phyloP scores from a whole-genome alignment of 2,329 filamentous ascomycete genomes.

The Aspergillus sp. region DNA sequence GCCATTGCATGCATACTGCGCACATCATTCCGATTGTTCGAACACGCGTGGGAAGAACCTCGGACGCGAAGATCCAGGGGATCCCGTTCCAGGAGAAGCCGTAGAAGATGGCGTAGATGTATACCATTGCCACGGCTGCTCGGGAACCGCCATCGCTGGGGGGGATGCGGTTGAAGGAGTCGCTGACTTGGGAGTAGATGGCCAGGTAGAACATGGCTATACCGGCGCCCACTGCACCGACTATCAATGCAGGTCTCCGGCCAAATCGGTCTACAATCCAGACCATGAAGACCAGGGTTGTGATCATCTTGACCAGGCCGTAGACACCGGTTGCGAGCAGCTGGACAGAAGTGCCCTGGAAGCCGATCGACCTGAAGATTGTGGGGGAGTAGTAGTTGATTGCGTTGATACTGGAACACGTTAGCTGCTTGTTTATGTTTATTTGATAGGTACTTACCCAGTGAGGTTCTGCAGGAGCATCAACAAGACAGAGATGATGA shows the following conservation, averaged over 20 bases:
- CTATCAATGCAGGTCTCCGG: background rate
- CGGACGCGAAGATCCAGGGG: background rate
- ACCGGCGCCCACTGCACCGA: background rate
- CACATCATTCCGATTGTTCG: background rate
- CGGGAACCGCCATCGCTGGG: slow-evolving; percentile 30
- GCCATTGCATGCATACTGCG: background rate
- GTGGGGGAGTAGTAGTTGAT: slow-evolving; percentile 74
- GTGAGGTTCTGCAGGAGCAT: slow-evolving; percentile 60
- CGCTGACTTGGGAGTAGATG: background rate
- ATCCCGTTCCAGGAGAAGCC: background rate
- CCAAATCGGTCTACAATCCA: background rate
- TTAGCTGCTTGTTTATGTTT: too few relatives aligned
- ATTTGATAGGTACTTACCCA: too few relatives aligned
- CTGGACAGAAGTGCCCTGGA: background rate
- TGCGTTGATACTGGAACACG: slow-evolving; percentile 67
- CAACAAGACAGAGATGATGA: slow-evolving; percentile 37
- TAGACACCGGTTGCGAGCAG: background rate
- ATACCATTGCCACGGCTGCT: background rate
- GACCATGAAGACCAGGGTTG: background rate
- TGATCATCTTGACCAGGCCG: background rate
- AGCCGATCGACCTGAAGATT: slow-evolving; percentile 52
- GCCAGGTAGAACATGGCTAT: background rate
- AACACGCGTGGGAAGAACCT: background rate
- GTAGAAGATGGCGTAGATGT: background rate
- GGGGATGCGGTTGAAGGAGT: background rate